Conservation (phyloP, 2,329 filamentous ascomycete species). For the Penicillium sp. region DNA sequence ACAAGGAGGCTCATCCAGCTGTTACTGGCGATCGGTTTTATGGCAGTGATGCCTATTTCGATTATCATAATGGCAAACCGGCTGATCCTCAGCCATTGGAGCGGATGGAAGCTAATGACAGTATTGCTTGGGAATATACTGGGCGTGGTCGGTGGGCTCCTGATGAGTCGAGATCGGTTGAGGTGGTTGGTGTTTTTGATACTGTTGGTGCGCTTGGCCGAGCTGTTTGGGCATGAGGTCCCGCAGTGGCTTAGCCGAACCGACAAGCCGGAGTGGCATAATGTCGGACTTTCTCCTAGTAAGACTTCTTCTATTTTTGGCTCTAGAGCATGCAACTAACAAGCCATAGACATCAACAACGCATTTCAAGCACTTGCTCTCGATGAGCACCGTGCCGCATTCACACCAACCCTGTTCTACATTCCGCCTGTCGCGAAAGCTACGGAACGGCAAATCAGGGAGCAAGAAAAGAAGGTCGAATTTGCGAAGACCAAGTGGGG, state of each 20-base stretch:
- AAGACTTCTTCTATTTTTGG: not conserved
- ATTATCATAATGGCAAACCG: constrained; percentile 21
- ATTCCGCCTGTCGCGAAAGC: not conserved
- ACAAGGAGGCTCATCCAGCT: constrained; percentile 7
- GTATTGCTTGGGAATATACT: not conserved
- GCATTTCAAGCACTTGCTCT: not conserved
- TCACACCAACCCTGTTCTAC: not conserved
- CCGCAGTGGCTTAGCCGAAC: not conserved
- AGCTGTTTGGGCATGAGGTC: constrained; percentile 23
- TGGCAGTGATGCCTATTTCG: constrained; percentile 21
- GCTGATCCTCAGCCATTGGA: constrained; percentile 17
- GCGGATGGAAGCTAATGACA: constrained; percentile 1
- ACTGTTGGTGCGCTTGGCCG: constrained; percentile 35
- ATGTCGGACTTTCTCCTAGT: constrained; percentile 20
- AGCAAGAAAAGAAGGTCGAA: not conserved
- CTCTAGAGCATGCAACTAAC: not conserved
- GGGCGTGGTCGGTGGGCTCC: constrained; percentile 7
- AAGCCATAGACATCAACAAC: not conserved
- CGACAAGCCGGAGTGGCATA: constrained; percentile 9
- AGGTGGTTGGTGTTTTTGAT: constrained; percentile 37
- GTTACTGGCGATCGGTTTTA: constrained; percentile 15
- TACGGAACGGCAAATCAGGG: not conserved
- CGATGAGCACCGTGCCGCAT: not conserved
- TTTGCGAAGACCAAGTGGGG: not conserved
- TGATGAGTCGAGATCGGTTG: constrained; percentile 16